Percentiles rank a stretch among this genome's conserved stretches.
Conservation (phyloP, 257 asterid genomes). For the Nicotiana benthamiana region DNA sequence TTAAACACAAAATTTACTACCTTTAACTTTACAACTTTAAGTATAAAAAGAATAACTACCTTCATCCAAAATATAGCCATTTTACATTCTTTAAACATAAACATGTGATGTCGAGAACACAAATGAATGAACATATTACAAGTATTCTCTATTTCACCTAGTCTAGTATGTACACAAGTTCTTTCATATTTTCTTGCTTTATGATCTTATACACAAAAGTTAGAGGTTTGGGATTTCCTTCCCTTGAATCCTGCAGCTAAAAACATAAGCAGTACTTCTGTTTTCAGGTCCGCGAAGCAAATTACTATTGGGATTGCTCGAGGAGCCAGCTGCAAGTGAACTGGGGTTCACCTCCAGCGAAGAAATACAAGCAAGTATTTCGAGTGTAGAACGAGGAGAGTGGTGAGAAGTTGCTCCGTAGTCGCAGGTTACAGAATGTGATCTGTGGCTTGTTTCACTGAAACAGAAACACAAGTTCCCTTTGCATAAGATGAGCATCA, state of each 20-base stretch:
- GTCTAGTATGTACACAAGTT: background rate
- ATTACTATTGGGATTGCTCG: constrained; percentile 13
- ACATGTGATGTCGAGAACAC: background rate
- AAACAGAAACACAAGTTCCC: background rate
- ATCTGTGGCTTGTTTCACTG: constrained; percentile 35
- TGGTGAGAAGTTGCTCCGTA: constrained; percentile 23
- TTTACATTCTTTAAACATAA: background rate
- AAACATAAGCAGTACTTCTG: background rate
- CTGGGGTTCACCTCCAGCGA: constrained; percentile 25
- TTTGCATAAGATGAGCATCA: background rate
- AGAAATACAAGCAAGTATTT: constrained; percentile 26
- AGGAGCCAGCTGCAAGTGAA: constrained; percentile 24
- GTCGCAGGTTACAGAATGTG: constrained; percentile 27
- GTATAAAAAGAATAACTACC: background rate
- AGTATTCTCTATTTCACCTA: background rate
- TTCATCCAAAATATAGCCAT: background rate
- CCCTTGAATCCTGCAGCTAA: constrained; percentile 6
- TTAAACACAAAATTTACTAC: background rate
- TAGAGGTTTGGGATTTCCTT: constrained; percentile 21
- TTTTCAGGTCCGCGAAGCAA: background rate
- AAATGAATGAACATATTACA: background rate
- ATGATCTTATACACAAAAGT: background rate
- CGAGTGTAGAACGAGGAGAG: constrained; percentile 61
- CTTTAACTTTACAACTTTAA: background rate
- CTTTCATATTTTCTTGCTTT: background rate